Conservation (phyloP, 768 basidiomycete species). For the Terana coerulea region DNA sequence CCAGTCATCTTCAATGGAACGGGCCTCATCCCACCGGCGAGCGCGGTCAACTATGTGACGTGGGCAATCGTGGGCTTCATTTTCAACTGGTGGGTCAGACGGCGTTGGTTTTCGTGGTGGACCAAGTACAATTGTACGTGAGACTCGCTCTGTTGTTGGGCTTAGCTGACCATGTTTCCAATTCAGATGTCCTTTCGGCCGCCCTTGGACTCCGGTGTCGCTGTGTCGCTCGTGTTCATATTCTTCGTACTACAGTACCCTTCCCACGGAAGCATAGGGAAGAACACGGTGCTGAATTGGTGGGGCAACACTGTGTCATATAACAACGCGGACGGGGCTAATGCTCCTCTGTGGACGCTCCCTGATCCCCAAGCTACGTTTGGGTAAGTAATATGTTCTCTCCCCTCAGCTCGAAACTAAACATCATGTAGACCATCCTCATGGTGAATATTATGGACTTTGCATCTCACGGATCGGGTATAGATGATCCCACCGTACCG, state of each 20-base stretch:
- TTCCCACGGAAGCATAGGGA: constrained; percentile 28
- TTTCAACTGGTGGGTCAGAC: constrained; percentile 69
- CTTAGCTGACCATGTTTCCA: neutral
- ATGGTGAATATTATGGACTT: no score
- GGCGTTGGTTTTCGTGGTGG: constrained; percentile 68
- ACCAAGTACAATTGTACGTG: constrained; percentile 69
- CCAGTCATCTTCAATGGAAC: constrained; percentile 67
- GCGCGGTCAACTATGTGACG: constrained; percentile 79
- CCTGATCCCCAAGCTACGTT: no score
- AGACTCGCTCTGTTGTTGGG: constrained; percentile 15
- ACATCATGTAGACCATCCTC: no score
- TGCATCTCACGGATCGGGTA: no score
- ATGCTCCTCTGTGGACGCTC: constrained; percentile 20
- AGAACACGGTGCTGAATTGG: constrained; percentile 28
- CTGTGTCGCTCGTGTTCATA: constrained; percentile 59
- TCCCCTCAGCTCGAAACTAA: no score
- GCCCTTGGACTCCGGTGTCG: constrained; percentile 75
- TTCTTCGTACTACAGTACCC: constrained; percentile 55
- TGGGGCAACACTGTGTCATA: constrained; percentile 35
- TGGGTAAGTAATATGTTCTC: no score
- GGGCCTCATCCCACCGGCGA: constrained; percentile 72
- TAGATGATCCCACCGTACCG: no score
- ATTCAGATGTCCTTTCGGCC: constrained; percentile 65
- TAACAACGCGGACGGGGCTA: constrained; percentile 28
- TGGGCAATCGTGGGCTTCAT: constrained; percentile 77